Evolutionary conservation across 768 basidiomycete species (phyloP), one percentile per base, ranked within the genome.

Genomic region (Chalciporus piperatus): DNA sequence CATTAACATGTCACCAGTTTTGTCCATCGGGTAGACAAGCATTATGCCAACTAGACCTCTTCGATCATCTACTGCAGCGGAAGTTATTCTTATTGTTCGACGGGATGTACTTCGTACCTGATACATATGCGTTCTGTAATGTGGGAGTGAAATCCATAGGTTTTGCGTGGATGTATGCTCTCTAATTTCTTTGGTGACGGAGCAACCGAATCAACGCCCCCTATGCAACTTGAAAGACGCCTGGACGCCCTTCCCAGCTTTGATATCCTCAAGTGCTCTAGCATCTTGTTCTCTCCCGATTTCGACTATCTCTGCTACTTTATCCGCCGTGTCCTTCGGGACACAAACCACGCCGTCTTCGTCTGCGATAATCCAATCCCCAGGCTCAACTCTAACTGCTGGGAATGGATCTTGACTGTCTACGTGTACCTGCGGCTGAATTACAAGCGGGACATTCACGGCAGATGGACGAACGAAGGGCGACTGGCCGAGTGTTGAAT

Each of bases 321-420:
- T 64, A 16, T 69, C 70, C 32, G 82, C 75, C 41, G 84, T 56
- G 3, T 68, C 72, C 30, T 65, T 69, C 2, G 91, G 85, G 23
- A 96, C 79, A 59, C 84, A 89, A 3, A 98, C 89, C 1, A 95
- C 90, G 2, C 95, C 93, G 64, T 97, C 89, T 50, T 83, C 78
- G 67, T 97, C 94, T 22, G 84, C 92, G n/a, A 94, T 66, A 43
- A 96, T 79, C 77, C 85, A 80, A 66, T 95, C 93, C 2, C 85
- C 88, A 2, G 93, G 86, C 16, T 80, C 63, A 6, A 96, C 76
- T 3, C 61, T 75, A 11, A 84, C 76, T 1, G 80, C 55, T 3
- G 82, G 79, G 58, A 88, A 83, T 9, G 64, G 61, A 30, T 73
- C 72, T 30, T 51, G 44, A 16, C 64, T 63, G n/a, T 64, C 70